These are phyloP conservation scores for Diaporthe capsici DNA, from an alignment of 2,329 filamentous ascomycete species.

Conservation along the genomic window DNA sequence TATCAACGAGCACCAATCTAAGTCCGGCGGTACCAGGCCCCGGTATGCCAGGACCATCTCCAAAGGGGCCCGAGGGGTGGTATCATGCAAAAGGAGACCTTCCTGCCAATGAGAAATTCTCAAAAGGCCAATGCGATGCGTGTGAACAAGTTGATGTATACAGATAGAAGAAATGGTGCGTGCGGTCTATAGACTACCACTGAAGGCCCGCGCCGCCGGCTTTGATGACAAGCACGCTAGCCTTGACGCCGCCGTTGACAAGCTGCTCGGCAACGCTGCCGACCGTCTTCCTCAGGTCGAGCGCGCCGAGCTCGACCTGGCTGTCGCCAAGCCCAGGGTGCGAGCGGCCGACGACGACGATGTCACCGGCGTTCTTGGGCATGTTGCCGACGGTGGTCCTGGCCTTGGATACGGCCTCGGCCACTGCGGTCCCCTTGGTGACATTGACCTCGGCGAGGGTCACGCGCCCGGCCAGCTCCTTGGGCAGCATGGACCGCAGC, in stretches of 20 bases:
- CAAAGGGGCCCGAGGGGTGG: not conserved
- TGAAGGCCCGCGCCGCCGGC: constrained; percentile 39
- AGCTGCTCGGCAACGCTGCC: constrained; percentile 73
- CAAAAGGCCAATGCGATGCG: too few species aligned
- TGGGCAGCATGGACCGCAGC: constrained; percentile 51
- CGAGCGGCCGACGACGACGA: constrained; percentile 76
- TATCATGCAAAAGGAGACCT: not conserved
- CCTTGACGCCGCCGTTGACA: constrained; percentile 70
- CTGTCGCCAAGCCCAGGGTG: constrained; percentile 51
- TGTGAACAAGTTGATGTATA: not conserved
- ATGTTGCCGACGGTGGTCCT: constrained; percentile 71
- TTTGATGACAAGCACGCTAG: constrained; percentile 61
- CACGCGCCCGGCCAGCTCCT: constrained; percentile 52
- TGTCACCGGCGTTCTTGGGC: constrained; percentile 76
- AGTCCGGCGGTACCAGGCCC: not conserved
- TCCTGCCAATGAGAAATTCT: not conserved
- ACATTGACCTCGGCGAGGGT: constrained; percentile 66
- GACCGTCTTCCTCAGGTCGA: constrained; percentile 66
- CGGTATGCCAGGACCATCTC: not conserved
- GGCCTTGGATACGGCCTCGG: constrained; percentile 66
- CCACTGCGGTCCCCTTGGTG: constrained; percentile 55
- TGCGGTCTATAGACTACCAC: not conserved
- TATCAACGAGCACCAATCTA: not conserved
- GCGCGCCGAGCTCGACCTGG: constrained; percentile 46
- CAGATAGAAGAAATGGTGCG: not conserved